Base-by-base conservation (phyloP, 1,284 basidiomycete genomes). In the Tylopilus sp. region DNA sequence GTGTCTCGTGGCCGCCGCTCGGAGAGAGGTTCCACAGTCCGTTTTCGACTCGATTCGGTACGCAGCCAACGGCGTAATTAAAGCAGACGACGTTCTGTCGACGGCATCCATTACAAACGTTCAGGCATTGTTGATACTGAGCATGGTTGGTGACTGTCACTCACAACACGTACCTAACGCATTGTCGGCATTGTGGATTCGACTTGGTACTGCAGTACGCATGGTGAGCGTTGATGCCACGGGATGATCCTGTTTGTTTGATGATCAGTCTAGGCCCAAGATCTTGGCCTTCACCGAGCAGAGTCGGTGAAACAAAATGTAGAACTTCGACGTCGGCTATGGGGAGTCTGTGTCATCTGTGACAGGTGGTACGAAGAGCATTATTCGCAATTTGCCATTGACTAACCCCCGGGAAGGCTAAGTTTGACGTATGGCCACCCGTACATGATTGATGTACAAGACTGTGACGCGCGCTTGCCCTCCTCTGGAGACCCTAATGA, bases 391-490 rank as follows among this genome's bases (percentile, higher is more conserved):
- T 43, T 32, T 24, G n/a, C 41, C 47, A 32, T 51, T 45, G 43
- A 48, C 61, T 52, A 41, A 60, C 53, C 20, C 48, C 48, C 41
- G 44, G 57, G 24, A 65, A 90, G 88, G 88, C 80, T 83, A 52
- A 88, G 86, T 67, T 72, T 88, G 39, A 84, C 88, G 33, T 93
- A 89, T 64, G 91, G 91, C 1, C 89, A 91, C 62, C 91, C 94
- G 4, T 88, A 86, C 69, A 89, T 94, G 85, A 94, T 97, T 60
- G 92, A 96, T 69, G 83, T 97, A 4, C 84, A 88, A 59, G 94
- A 97, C 70, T 98, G 94, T 71, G 94, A 98, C 70, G 89, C 90
- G 14, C 85, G 93, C 40, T 75, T 96, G 32, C 93, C 92, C 5
- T 91, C 79, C 61, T 90, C 85, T 47, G 90, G 80, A 17, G 84